Percentiles rank a stretch among this genome's conserved stretches.
phyloP scores from a whole-genome alignment of 768 basidiomycete species.

The Lentinula lateritia region DNA sequence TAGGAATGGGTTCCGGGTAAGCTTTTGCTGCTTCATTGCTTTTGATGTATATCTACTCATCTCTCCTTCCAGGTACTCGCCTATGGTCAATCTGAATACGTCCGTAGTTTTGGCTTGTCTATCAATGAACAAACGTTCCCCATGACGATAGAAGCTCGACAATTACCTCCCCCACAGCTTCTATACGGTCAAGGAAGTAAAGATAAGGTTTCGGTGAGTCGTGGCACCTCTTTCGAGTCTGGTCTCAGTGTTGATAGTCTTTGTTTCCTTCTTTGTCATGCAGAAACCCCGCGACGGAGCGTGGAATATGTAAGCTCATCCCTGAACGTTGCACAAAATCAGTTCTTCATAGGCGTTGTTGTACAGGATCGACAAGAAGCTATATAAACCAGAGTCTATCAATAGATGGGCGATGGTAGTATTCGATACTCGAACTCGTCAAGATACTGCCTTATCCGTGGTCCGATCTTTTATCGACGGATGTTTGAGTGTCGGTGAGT shows the following conservation, averaged over 20 bases:
- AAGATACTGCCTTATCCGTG: slow-evolving; percentile 30
- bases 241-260: neutral
- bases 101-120: slow-evolving; percentile 34
- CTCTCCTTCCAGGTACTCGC: slow-evolving; percentile 26
- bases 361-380: slow-evolving; percentile 43
- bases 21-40: neutral
- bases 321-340: neutral
- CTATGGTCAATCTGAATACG: slow-evolving; percentile 37
- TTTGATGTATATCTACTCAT: neutral
- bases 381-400: slow-evolving; percentile 35
- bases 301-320: slow-evolving; percentile 44
- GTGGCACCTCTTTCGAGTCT: too few relatives aligned
- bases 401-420: slow-evolving; percentile 43
- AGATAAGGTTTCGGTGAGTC: slow-evolving; percentile 36
- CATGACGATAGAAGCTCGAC: slow-evolving; percentile 35
- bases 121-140: slow-evolving; percentile 27
- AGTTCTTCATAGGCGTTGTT: neutral
- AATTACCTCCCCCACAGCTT: slow-evolving; percentile 42
- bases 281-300: slow-evolving; percentile 37
- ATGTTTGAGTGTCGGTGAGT: slow-evolving; percentile 16
- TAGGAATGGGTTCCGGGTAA: slow-evolving; percentile 44
- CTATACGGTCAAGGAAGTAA: slow-evolving; percentile 40
- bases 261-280: neutral
- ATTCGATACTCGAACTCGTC: slow-evolving; percentile 45
- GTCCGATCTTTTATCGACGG: slow-evolving; percentile 28